A percentile compares a stretch with the other conserved stretches of the same genome.
Evolutionary conservation across 1,284 basidiomycete species (phyloP).

Genomic region (Melampsora larici-populina): DNA sequence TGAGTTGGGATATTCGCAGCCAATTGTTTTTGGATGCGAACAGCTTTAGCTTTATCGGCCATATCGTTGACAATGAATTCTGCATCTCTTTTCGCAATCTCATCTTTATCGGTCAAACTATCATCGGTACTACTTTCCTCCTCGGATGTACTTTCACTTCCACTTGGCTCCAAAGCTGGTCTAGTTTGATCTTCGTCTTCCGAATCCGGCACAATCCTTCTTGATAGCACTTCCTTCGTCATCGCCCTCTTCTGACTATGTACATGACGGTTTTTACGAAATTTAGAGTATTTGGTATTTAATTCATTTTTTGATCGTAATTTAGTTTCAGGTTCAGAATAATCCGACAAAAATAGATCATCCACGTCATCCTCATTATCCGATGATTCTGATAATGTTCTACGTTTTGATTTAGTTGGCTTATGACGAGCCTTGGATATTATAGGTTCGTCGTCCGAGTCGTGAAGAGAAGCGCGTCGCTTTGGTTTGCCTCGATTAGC

Average conservation of each 20-base stretch:
- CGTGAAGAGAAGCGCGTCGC: too few species aligned
- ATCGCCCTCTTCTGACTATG: slow-evolving; percentile 1
- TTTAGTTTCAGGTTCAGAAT: slow-evolving; percentile 25
- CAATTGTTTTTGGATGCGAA: slow-evolving; percentile 7
- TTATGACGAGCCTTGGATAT: too few species aligned
- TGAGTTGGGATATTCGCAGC: slow-evolving; percentile 3
- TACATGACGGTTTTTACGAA: slow-evolving; percentile 10
- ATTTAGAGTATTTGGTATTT: neutral
- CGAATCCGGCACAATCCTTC: slow-evolving; percentile 36
- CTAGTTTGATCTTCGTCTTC: slow-evolving; percentile 1
- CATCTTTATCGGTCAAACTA: slow-evolving; percentile 22
- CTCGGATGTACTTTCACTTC: neutral
- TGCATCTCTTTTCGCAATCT: neutral
- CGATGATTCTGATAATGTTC: slow-evolving; percentile 5
- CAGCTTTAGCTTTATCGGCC: neutral
- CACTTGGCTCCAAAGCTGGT: neutral
- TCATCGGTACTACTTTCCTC: neutral
- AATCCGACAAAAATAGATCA: slow-evolving; percentile 25
- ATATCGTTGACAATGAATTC: slow-evolving; percentile 37
- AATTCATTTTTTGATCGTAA: slow-evolving; percentile 5
- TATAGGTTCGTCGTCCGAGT: too few species aligned
- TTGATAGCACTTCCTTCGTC: slow-evolving; percentile 24
- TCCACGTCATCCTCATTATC: slow-evolving; percentile 19
- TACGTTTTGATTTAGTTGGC: neutral
- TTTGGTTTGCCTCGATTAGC: too few species aligned